Evolutionary conservation across 192 early-diverging fungal genomes (phyloP).

Genomic region (Backusella tuberculispora): DNA sequence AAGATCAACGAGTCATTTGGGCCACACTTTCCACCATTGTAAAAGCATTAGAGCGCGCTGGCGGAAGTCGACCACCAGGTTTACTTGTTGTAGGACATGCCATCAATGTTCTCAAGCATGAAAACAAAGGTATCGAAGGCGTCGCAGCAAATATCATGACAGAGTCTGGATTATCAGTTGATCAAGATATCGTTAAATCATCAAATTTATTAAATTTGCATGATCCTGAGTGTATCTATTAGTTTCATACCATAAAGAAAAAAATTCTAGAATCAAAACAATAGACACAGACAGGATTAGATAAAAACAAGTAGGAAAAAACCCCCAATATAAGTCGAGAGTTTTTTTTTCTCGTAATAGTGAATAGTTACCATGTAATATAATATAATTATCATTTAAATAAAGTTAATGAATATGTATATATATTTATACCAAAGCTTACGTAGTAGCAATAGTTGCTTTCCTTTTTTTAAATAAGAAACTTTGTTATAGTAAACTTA

Average conservation of each 20-base stretch:
- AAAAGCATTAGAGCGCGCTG: conserved; percentile 61
- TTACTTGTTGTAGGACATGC: conserved; percentile 77
- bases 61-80: conserved; percentile 73
- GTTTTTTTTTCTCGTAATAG: not conserved
- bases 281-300: not conserved
- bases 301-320: not conserved
- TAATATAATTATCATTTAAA: not conserved
- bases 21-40: conserved; percentile 70
- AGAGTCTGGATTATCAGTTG: not conserved
- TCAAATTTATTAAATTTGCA: conserved; percentile 30
- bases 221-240: conserved; percentile 41
- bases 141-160: conserved; percentile 25
- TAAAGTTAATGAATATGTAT: not conserved
- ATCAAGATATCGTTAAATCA: not conserved
- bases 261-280: not conserved
- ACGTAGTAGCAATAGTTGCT: too few species aligned
- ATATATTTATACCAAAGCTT: conserved; percentile 9
- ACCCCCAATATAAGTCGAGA: not conserved
- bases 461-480: too few species aligned
- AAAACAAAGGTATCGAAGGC: conserved; percentile 20
- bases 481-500: too few species aligned
- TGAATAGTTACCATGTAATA: not conserved
- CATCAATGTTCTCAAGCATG: conserved; percentile 37
- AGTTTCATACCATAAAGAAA: not conserved
- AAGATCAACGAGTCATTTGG: conserved; percentile 73